A percentile compares a stretch with the other conserved stretches of the same genome.
phyloP scores from a whole-genome alignment of 2,329 filamentous ascomycete species.

The Cytospora piceicola region DNA sequence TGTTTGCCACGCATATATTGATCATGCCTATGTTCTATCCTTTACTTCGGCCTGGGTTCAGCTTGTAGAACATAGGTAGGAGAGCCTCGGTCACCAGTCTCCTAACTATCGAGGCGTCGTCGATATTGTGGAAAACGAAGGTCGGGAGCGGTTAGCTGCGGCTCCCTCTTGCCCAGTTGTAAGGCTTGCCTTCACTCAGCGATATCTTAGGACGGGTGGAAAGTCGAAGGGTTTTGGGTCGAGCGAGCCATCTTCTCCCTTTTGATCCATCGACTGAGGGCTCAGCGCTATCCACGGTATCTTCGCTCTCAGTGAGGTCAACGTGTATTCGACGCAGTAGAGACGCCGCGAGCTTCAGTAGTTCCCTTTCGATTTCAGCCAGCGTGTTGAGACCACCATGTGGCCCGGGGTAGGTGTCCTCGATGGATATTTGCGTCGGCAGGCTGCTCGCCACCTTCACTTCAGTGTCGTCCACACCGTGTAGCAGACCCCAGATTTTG shows the following conservation, averaged over 20 bases:
- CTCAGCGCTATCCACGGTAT: slow-evolving; percentile 38
- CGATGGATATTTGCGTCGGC: slow-evolving; percentile 89
- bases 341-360: slow-evolving; percentile 69
- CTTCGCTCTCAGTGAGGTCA: slow-evolving; percentile 67
- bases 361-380: slow-evolving; percentile 66
- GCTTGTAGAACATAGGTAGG: slow-evolving; percentile 71
- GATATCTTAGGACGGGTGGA: slow-evolving; percentile 65
- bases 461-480: slow-evolving; percentile 77
- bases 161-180: slow-evolving; percentile 72
- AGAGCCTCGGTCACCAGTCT: slow-evolving; percentile 71
- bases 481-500: slow-evolving; percentile 76
- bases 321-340: slow-evolving; percentile 77
- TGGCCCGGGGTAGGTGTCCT: slow-evolving; percentile 75
- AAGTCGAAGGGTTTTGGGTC: slow-evolving; percentile 79
- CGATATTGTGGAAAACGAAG: slow-evolving; percentile 66
- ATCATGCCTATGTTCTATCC: slow-evolving; percentile 81
- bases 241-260: slow-evolving; percentile 69
- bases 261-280: slow-evolving; percentile 21
- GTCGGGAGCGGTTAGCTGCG: slow-evolving; percentile 73
- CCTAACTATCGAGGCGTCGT: slow-evolving; percentile 64
- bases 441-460: slow-evolving; percentile 73
- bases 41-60: slow-evolving; percentile 68
- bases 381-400: slow-evolving; percentile 67
- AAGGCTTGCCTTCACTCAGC: slow-evolving; percentile 48
- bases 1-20: slow-evolving; percentile 87